Conservation (phyloP, 148 eudicot genomes). For the Fagopyrum esculentum region DNA sequence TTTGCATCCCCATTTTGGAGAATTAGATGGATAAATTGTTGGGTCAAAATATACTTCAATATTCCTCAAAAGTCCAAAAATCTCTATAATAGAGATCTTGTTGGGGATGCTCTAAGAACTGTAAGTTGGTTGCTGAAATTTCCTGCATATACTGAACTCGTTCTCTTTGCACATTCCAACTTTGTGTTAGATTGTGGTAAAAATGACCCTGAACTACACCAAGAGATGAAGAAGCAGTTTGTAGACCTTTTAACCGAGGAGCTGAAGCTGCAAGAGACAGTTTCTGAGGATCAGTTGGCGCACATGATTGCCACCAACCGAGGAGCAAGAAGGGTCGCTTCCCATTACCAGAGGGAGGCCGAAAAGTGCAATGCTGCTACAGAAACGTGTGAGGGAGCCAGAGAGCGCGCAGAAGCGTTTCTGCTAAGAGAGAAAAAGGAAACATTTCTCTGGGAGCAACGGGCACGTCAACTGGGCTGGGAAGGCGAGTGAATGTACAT, state of each 20-base stretch:
- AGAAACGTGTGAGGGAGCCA: slow-evolving; percentile 53
- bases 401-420: slow-evolving; percentile 45
- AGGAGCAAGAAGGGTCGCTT: slow-evolving; percentile 49
- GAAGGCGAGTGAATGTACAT: slow-evolving; percentile 19
- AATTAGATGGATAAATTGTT: no score
- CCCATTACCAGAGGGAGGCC: slow-evolving; percentile 55
- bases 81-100: no score
- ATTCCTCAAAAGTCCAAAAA: no score
- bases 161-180: neutral
- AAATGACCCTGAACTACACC: slow-evolving; percentile 36
- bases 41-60: no score
- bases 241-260: slow-evolving; percentile 51
- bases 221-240: slow-evolving; percentile 52
- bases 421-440: slow-evolving; percentile 35
- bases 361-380: slow-evolving; percentile 62
- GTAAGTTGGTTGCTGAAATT: neutral
- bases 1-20: no score
- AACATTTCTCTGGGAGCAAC: slow-evolving; percentile 42
- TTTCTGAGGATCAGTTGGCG: slow-evolving; percentile 29
- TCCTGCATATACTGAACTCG: neutral
- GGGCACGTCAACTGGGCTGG: slow-evolving; percentile 55
- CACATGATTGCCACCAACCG: slow-evolving; percentile 54
- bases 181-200: slow-evolving; percentile 44
- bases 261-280: slow-evolving; percentile 41
- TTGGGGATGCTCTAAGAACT: no score